Evolutionary conservation across 495 filamentous ascomycete genomes (phyloP).

Genomic region (Talaromyces wortmannii): DNA sequence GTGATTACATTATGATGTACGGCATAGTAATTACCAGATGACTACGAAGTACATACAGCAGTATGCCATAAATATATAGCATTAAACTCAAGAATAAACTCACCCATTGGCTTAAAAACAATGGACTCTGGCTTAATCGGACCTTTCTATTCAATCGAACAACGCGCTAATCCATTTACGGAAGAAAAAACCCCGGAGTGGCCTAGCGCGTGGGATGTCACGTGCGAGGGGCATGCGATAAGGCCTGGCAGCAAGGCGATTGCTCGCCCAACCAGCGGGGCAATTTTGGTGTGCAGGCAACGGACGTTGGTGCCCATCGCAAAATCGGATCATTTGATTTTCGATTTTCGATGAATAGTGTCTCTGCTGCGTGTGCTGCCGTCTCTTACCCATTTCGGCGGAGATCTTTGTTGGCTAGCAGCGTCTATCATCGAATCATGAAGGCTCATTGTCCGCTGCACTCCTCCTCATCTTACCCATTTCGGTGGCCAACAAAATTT

Average conservation of each 20-base stretch:
- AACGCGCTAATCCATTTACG: too few relatives aligned
- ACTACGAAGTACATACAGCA: too few relatives aligned
- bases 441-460: conserved; percentile 28
- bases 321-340: neutral
- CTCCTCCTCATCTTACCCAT: conserved; percentile 19
- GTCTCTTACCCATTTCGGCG: neutral
- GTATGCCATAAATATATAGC: too few relatives aligned
- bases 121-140: too few relatives aligned
- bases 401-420: neutral
- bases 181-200: too few relatives aligned
- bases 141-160: too few relatives aligned
- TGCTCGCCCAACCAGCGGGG: neutral
- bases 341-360: neutral
- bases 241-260: neutral
- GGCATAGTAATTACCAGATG: too few relatives aligned
- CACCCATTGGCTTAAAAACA: too few relatives aligned
- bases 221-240: neutral
- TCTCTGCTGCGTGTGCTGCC: neutral
- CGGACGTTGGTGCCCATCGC: neutral
- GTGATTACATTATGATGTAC: too few relatives aligned
- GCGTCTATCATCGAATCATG: conserved; percentile 28
- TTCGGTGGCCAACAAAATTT: conserved; percentile 4
- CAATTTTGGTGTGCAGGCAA: neutral
- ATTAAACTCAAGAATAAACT: too few relatives aligned
- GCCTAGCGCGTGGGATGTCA: neutral